Conservation (phyloP, 495 filamentous ascomycete genomes). For the Apodospora peruviana region DNA sequence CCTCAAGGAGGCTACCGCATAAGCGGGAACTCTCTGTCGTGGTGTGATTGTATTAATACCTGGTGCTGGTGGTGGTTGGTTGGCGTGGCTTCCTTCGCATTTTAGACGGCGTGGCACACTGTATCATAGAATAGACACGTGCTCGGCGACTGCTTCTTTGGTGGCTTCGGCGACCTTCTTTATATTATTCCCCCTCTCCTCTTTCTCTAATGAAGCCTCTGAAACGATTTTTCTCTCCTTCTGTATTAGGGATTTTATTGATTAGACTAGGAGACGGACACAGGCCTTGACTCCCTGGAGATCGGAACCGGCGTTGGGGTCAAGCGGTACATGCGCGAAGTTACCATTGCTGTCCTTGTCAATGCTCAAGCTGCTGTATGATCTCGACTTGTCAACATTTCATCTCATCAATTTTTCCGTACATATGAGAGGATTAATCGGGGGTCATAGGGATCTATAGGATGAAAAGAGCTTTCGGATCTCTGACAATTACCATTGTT, state of each 20-base stretch:
- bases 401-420: too few species aligned
- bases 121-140: constrained; percentile 1
- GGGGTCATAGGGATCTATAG: too few species aligned
- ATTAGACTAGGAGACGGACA: background rate
- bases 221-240: background rate
- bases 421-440: too few species aligned
- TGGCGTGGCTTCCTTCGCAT: background rate
- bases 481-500: too few species aligned
- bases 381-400: too few species aligned
- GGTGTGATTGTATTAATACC: constrained; percentile 1
- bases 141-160: background rate
- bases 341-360: too few species aligned
- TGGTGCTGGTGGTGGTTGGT: background rate
- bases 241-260: background rate
- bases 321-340: background rate
- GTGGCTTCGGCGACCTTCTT: background rate
- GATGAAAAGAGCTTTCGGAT: too few species aligned
- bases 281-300: background rate
- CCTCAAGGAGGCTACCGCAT: constrained; percentile 60
- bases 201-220: too few species aligned
- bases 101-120: background rate
- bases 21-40: constrained; percentile 20
- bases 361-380: too few species aligned
- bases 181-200: background rate
- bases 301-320: background rate